phyloP scores from a whole-genome alignment of 2,329 filamentous ascomycete genomes.

The Dothiorella sarmentorum region DNA sequence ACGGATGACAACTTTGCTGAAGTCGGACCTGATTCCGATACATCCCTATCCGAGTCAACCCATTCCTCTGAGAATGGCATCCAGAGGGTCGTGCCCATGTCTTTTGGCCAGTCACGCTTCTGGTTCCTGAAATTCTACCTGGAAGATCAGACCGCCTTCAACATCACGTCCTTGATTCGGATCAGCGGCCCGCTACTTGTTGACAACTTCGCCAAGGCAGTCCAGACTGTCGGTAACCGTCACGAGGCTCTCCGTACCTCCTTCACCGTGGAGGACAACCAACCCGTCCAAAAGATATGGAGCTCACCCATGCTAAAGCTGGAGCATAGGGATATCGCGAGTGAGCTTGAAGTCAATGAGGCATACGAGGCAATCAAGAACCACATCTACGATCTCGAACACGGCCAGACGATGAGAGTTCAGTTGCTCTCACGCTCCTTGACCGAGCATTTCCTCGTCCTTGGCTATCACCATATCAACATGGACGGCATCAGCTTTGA shows the following conservation, averaged over 20 bases:
- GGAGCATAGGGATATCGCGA: not conserved
- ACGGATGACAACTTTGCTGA: too few relatives aligned
- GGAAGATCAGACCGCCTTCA: conserved; percentile 41
- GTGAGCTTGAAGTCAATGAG: not conserved
- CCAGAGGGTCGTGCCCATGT: conserved; percentile 27
- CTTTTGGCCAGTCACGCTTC: conserved; percentile 41
- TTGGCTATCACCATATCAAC: conserved; percentile 35
- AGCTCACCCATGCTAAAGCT: not conserved
- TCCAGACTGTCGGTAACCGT: conserved; percentile 28
- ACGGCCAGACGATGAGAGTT: conserved; percentile 24
- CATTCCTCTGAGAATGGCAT: too few relatives aligned
- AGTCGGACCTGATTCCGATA: too few relatives aligned
- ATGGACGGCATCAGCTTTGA: conserved; percentile 32
- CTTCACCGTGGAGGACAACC: conserved; percentile 19
- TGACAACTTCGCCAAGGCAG: conserved; percentile 32
- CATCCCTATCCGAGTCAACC: too few relatives aligned
- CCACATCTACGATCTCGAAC: conserved; percentile 24
- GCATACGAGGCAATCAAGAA: conserved; percentile 11
- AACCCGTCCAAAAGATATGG: too few relatives aligned
- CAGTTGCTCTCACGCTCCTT: conserved; percentile 22
- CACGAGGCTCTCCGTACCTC: conserved; percentile 38
- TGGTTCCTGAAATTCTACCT: conserved; percentile 40
- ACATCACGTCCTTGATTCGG: conserved; percentile 34
- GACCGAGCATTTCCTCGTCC: conserved; percentile 23
- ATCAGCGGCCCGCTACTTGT: conserved; percentile 35